phyloP scores from a whole-genome alignment of 805 yeast genomes.

The Monosporozyma unispora region DNA sequence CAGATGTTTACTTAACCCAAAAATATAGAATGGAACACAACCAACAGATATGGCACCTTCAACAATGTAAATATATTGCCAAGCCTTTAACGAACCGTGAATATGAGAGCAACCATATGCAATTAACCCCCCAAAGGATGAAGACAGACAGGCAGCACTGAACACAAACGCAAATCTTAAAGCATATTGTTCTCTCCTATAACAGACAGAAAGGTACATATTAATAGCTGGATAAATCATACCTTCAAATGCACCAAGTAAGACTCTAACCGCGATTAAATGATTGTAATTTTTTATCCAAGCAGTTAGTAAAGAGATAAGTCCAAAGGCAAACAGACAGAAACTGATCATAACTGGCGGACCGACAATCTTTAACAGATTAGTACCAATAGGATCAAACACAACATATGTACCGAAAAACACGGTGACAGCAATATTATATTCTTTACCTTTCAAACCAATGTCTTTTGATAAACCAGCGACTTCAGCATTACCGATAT shows the following conservation, averaged over 20 bases:
- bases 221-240: conserved; percentile 43
- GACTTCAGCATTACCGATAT: conserved; percentile 50
- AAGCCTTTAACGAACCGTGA: conserved; percentile 36
- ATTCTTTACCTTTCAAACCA: conserved; percentile 33
- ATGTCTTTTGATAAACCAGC: conserved; percentile 42
- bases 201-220: conserved; percentile 39
- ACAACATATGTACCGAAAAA: conserved; percentile 39
- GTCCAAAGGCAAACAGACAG: conserved; percentile 32
- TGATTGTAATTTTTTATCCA: conserved; percentile 36
- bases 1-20: conserved; percentile 35
- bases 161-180: conserved; percentile 41
- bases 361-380: conserved; percentile 31
- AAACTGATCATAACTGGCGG: conserved; percentile 30
- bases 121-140: conserved; percentile 50
- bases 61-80: conserved; percentile 44
- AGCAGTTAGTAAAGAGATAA: conserved; percentile 34
- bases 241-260: conserved; percentile 45
- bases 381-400: conserved; percentile 33
- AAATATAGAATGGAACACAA: conserved; percentile 30
- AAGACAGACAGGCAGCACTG: conserved; percentile 44
- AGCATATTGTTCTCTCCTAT: conserved; percentile 41
- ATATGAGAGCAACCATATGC: conserved; percentile 38
- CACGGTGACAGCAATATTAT: conserved; percentile 37
- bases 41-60: conserved; percentile 40
- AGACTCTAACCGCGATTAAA: conserved; percentile 38